These are phyloP conservation scores for Picea abies DNA, from an alignment of 83 land plant genomes.

Conservation along the genomic window DNA sequence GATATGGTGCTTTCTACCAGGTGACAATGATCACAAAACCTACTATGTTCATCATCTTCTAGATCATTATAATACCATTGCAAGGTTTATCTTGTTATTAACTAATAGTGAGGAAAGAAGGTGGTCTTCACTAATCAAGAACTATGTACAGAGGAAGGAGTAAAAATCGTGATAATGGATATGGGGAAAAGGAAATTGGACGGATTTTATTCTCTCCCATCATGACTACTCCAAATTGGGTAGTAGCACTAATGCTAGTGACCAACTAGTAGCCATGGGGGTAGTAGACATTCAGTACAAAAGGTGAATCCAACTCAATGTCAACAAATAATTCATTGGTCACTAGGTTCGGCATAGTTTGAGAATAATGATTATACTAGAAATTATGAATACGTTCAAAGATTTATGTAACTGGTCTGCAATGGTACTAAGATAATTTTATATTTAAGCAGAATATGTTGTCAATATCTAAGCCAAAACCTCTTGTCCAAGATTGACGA, in stretches of 20 bases:
- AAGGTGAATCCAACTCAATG: constrained; percentile 30
- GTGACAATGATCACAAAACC: not conserved
- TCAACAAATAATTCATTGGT: not conserved
- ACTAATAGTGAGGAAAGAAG: constrained; percentile 10
- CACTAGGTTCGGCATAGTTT: not conserved
- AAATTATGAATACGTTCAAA: not conserved
- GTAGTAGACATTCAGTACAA: constrained; percentile 55
- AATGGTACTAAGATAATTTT: not conserved
- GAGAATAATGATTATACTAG: not conserved
- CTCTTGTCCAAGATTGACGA: constrained; percentile 39
- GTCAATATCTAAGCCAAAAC: constrained; percentile 30
- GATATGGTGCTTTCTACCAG: constrained; percentile 21
- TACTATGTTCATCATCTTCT: too few species aligned
- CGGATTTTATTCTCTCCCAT: constrained; percentile 55
- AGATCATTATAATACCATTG: too few species aligned
- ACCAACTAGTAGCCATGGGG: constrained; percentile 35
- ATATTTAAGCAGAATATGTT: constrained; percentile 26
- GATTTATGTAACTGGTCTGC: not conserved
- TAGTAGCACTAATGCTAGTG: constrained; percentile 17
- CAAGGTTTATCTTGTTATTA: too few species aligned
- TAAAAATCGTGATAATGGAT: constrained; percentile 51
- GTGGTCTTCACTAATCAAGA: constrained; percentile 40
- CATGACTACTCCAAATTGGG: constrained; percentile 37
- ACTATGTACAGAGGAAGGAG: constrained; percentile 44
- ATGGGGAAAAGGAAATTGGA: constrained; percentile 36